Base-by-base conservation (phyloP, 495 filamentous ascomycete species). In the Aeminium ludgeri region DNA sequence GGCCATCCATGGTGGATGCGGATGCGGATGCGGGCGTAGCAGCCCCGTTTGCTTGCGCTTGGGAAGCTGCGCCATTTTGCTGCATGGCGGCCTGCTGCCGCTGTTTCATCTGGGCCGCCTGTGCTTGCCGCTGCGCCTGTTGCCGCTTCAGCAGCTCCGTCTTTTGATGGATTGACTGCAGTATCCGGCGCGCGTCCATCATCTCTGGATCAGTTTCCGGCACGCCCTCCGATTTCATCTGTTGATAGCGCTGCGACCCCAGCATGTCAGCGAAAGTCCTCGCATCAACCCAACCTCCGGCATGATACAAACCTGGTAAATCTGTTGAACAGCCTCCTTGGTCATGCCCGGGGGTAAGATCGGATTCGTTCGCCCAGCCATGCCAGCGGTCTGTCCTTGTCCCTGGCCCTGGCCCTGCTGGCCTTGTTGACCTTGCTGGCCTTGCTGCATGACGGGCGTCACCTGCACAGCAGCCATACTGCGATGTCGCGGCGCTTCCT, bases 191-290 rank as follows among this genome's bases (percentile, higher is more conserved):
- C 11, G 71, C 69, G 60, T 83, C 86, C 39, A 79, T 61, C 51
- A 77, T 81, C 55, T 93, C 85, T 28, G 85, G 84, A 53, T 92
- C 80, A 44, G 67, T 75, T 41, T 72, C 68, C 12, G 74, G 68
- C 13, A 86, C 74, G 28, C 82, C 81, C 44, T 76, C 65, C 20
- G 73, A 64, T 65, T 82, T 80, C 76, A 94, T 76, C 58, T 81
- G 76, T 47, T 80, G 73, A 53, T 72, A 87, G 62, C 79, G 84
- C 84, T 92, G 38, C 19, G 34, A 35, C 4, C 10, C 7, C 10
- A 34, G 2, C 30, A 27, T 15, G 30, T 42, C 20, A 42, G 40
- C 20, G 16, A 4, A 10, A 18, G 31, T 12, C 8, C n/a, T 17
- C 6, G 13, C 36, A 23, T 7, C 17, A 5, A 23, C 7, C 27